Base-by-base conservation (phyloP, 805 yeast genomes). In the Candida pini region DNA sequence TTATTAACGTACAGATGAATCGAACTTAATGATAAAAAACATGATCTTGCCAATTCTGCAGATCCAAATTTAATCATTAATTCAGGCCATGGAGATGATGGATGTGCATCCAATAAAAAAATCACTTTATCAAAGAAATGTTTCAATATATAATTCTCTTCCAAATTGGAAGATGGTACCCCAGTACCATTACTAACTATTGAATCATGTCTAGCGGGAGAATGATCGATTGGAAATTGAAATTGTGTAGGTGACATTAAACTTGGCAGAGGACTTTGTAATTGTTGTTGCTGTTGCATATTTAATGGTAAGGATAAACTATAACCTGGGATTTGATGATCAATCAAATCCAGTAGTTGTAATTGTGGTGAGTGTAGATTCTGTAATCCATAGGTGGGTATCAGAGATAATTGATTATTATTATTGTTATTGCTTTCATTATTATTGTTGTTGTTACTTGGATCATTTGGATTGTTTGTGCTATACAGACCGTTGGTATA, bases 11-110 rank as follows among this genome's bases (percentile, higher is more conserved):
- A 74, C n/a, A 75, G 54, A 48, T 75, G 80, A 24, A 73, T 73
- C 30, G 78, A 73, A 9, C 76, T 69, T 13, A 75, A 49, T 3
- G 78, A 72, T 15, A 75, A 64, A 43, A 75, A 74, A 40, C 81
- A 75, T 40, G 76, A 69, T 35, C 76, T 60, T 1, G 80, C 79
- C 30, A 75, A 65, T 43, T 73, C 76, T 42, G 71, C 66, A 45
- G 74, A 77, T 44, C 80, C 74, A 46, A 74, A 74, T 33, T 68
- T 66, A 40, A 75, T 56, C 28, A 78, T 77, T 37, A 75, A 50
- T 38, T 73, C 74, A 0, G 81, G 81, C 79, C 79, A 73, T 3
- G 80, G 80, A 1, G 77, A 62, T 27, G 70, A 69, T 0, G 80
- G 81, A 47, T 75, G 79, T 0, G 78, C 77, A 54, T 75, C 81